Base-by-base conservation (phyloP, 2,329 filamentous ascomycete species). In the Botrytis porri region DNA sequence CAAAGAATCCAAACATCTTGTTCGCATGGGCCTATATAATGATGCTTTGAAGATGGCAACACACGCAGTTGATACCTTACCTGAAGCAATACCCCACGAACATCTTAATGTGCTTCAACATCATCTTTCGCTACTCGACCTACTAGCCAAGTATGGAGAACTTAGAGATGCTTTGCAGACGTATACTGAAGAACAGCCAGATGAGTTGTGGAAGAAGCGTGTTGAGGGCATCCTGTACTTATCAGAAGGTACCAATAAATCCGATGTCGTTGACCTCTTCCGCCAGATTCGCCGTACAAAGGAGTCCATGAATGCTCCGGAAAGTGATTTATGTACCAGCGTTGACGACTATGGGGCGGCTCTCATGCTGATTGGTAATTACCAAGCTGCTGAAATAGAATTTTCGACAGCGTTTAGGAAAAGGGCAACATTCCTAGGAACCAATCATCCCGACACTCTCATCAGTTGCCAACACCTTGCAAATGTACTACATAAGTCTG, bases 151-250 rank as follows among this genome's bases (percentile, higher is more conserved):
- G 48, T 79, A 78, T 71, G 71, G 75, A 54, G 77, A 78, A 4
- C 73, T 77, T 62, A 73, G 76, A 70, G 72, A 73, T 32, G 66
- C 75, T 20, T 71, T 79, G 32, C 70, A 76, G 43, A 69, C 69
- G 18, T 75, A 74, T 57, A 72, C 74, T 29, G 71, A 69, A n/a
- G 74, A 76, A 3, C 63, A 74, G 48, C 71, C 71, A 43, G 73
- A 65, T 48, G 59, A 63, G 16, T 70, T 77, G n/a, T 78, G 77
- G 77, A 78, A 78, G 73, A 76, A 76, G 39, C 73, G 75, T 48
- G 76, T 77, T 72, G 74, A 75, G 61, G 77, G 74, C 22, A 77
- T 75, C 51, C 54, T 77, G 45, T 76, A 77, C 45, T 70, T 75
- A 60, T 75, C 73, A 8, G 77, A 78, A 48, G 76, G 77, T 70